Base-by-base conservation (phyloP, 106 monocot genomes). In the Hemerocallis citrina region DNA sequence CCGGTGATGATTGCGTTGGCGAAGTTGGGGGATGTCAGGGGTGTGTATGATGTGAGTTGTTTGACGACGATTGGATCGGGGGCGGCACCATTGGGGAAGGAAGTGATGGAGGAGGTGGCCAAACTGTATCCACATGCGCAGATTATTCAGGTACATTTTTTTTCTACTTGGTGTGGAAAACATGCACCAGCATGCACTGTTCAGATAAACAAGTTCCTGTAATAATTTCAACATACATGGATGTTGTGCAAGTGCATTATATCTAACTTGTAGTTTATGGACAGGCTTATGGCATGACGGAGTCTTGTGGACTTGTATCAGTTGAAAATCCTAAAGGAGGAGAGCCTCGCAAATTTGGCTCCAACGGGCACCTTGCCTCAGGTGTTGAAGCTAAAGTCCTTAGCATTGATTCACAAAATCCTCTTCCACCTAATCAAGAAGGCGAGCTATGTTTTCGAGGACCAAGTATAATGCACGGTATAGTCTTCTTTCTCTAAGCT, bases 381-480 rank as follows among this genome's bases (percentile, higher is more conserved):
- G 77, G 79, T 55, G 52, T 86, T 20, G 89, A 95, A 47, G 83
- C 66, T 29, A 95, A 90, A 59, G 73, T 95, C 13, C 38, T 86
- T 31, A 58, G 58, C 41, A 35, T 76, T 4, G 86, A 90, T 2
- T 81, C 83, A 11, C 11, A 23, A 27, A 59, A 78, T 27, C 40
- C 67, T 63, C 81, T 90, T 57, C 90, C 90, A n/a, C 84, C 90
- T 2, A 87, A 87, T 64, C 65, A 87, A 39, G 8, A 77, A 49
- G 95, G 95, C 4, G 95, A 96, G 39, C 58, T 96, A 22, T 96
- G 84, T 19, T 75, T 90, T 34, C 80, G 86, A 12, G 95, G 95
- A 31, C 90, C 90, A 48, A 87, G 84, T 40, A 77, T 87, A 41
- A 90, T 96, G 95, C 69, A 74, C 83, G 95, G 95, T 96, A 73